phyloP scores from a whole-genome alignment of 192 early-diverging fungal genomes.

The Umbelopsis isabellina region DNA sequence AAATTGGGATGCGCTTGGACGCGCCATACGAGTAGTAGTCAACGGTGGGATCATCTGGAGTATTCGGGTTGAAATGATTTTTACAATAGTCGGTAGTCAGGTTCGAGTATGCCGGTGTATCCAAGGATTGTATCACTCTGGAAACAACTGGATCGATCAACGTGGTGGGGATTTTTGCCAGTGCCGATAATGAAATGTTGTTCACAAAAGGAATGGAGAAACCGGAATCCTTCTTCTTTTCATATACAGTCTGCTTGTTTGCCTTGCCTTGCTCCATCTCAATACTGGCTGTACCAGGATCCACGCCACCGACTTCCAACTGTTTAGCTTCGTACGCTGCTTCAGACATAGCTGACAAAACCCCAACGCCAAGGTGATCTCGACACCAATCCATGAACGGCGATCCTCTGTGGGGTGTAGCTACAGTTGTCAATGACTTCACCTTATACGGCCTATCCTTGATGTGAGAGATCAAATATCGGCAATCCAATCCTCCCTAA shows the following conservation, averaged over 20 bases:
- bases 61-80: constrained; percentile 85
- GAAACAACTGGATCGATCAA: constrained; percentile 31
- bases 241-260: not conserved
- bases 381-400: constrained; percentile 95
- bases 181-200: constrained; percentile 2
- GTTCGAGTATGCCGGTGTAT: constrained; percentile 91
- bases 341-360: constrained; percentile 44
- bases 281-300: constrained; percentile 3
- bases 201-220: constrained; percentile 17
- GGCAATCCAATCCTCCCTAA: constrained; percentile 90
- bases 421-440: constrained; percentile 85
- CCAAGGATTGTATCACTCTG: constrained; percentile 70
- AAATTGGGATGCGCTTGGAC: constrained; percentile 64
- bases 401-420: constrained; percentile 92
- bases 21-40: constrained; percentile 86
- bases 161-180: constrained; percentile 24
- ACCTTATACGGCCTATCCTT: constrained; percentile 69
- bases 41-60: constrained; percentile 75
- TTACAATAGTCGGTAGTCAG: constrained; percentile 86
- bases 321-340: constrained; percentile 15
- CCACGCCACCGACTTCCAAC: constrained; percentile 1
- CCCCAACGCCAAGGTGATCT: constrained; percentile 82
- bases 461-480: constrained; percentile 89
- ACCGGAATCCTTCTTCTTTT: constrained; percentile 16
- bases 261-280: constrained; percentile 3